Evolutionary conservation across 257 asterid genomes (phyloP), one percentile per base, ranked within the genome.

Genomic region (Fraxinus cuspidata): DNA sequence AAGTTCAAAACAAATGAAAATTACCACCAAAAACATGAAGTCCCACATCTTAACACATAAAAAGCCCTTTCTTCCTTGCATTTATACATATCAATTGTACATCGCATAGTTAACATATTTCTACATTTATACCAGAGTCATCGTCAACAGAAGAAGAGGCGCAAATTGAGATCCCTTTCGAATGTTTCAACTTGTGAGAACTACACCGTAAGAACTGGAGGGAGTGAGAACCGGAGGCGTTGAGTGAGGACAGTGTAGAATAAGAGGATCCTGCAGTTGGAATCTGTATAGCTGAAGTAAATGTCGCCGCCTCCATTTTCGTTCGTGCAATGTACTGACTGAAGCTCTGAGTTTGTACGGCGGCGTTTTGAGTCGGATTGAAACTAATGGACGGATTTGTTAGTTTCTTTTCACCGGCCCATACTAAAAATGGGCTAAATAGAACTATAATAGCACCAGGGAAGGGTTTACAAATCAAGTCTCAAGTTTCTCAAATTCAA

Each of bases 301-400:
- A 74, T 27, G 81, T 85, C 82, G 92, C 89, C 87, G 84, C 91
- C 91, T 80, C 90, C 88, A 83, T 85, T 82, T 16, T 77, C 76
- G 66, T 31, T 72, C 4, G 38, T 74, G 86, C 85, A 47, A 47
- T 15, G 11, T 42, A 0, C 49, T 2, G 49, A 12, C 49, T 42
- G 47, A 44, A 53, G 63, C 63, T 53, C 63, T 53, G 28, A 53
- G 27, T 19, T n/a, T 53, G 69, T n/a, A 5, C 32, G 31, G 69
- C 19, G 34, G 16, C 32, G 69, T 16, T 10, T 10, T 23, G 69
- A 3, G 32, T 23, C 13, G 1, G 34, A 1, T 27, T 27, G 34
- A 42, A 25, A 16, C n/a, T 0, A 18, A 11, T 40, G 49, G 16
- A 40, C 49, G 16, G 49, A 10, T 11, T 40, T 40, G 15, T 40